Conservation (phyloP, 495 filamentous ascomycete genomes). For the Penicillium psychrofluorescens region DNA sequence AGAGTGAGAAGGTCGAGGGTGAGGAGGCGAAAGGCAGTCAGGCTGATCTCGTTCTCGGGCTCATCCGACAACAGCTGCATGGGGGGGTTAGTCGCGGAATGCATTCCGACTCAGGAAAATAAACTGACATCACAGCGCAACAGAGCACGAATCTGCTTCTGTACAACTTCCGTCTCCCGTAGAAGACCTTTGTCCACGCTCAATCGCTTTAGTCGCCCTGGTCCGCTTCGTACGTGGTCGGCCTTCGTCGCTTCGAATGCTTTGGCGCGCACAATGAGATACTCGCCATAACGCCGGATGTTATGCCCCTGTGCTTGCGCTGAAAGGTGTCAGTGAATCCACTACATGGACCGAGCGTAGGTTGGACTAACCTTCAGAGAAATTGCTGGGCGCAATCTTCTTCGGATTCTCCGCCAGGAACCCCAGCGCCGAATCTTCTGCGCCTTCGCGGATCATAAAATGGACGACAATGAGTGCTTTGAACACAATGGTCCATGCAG, state of each 20-base stretch:
- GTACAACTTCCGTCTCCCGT: conserved; percentile 86
- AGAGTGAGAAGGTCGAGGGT: conserved; percentile 85
- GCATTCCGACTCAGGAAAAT: not conserved
- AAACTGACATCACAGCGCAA: conserved; percentile 79
- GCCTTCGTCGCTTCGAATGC: conserved; percentile 76
- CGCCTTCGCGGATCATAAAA: conserved; percentile 94
- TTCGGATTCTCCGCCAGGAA: conserved; percentile 79
- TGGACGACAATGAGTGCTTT: conserved; percentile 94
- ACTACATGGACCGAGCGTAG: not conserved
- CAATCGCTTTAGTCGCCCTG: conserved; percentile 75
- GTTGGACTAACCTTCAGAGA: conserved; percentile 73
- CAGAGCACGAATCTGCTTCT: conserved; percentile 78
- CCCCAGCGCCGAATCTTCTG: conserved; percentile 77
- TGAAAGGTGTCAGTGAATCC: conserved; percentile 13
- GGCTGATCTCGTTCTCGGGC: conserved; percentile 92
- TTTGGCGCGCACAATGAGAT: conserved; percentile 73
- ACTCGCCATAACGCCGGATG: conserved; percentile 84
- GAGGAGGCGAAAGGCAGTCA: conserved; percentile 90
- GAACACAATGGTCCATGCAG: conserved; percentile 97
- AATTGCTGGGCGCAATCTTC: conserved; percentile 79
- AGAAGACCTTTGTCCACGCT: conserved; percentile 89
- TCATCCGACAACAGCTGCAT: conserved; percentile 77
- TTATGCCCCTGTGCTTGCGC: conserved; percentile 96
- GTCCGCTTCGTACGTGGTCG: conserved; percentile 83
- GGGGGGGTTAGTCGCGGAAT: conserved; percentile 20